A percentile compares a stretch with the other conserved stretches of the same genome.
phyloP scores from a whole-genome alignment of 768 basidiomycete species.

The Gautieria morchelliformis region DNA sequence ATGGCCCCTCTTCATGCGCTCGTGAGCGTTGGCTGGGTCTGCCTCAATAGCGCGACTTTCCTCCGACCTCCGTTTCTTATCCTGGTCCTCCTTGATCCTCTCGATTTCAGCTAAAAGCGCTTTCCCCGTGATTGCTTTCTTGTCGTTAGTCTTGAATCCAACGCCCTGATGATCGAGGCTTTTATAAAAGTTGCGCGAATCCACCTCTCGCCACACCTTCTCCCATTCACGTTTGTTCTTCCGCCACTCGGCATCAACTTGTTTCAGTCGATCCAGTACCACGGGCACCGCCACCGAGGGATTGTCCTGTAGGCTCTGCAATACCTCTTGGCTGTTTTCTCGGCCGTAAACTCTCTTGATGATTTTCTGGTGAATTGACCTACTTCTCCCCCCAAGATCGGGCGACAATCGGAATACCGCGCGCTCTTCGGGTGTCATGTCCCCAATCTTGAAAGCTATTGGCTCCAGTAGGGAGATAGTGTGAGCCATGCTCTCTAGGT shows the following conservation, averaged over 20 bases:
- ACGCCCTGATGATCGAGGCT: constrained; percentile 94
- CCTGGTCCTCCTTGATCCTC: constrained; percentile 49
- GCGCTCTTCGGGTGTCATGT: constrained; percentile 85
- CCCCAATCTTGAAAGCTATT: constrained; percentile 69
- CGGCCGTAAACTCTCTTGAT: constrained; percentile 91
- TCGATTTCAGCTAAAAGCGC: constrained; percentile 78
- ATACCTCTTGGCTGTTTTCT: constrained; percentile 64
- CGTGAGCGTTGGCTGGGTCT: background rate
- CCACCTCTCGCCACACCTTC: constrained; percentile 92
- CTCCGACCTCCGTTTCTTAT: constrained; percentile 22
- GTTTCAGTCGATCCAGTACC: constrained; percentile 78
- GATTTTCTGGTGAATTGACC: constrained; percentile 82
- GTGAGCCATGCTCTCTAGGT: constrained; percentile 81
- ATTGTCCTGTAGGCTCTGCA: constrained; percentile 83
- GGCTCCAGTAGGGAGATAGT: constrained; percentile 92
- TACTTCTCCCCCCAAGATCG: constrained; percentile 83
- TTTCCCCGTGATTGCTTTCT: constrained; percentile 82
- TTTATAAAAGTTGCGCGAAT: constrained; percentile 97
- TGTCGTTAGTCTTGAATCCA: constrained; percentile 92
- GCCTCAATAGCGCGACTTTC: constrained; percentile 5
- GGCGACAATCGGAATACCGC: constrained; percentile 70
- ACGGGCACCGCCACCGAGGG: constrained; percentile 88
- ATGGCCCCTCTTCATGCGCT: constrained; percentile 2
- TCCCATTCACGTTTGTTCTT: constrained; percentile 92
- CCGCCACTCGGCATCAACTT: constrained; percentile 97